phyloP scores from a whole-genome alignment of 768 basidiomycete species.

The Suillus sp. region DNA sequence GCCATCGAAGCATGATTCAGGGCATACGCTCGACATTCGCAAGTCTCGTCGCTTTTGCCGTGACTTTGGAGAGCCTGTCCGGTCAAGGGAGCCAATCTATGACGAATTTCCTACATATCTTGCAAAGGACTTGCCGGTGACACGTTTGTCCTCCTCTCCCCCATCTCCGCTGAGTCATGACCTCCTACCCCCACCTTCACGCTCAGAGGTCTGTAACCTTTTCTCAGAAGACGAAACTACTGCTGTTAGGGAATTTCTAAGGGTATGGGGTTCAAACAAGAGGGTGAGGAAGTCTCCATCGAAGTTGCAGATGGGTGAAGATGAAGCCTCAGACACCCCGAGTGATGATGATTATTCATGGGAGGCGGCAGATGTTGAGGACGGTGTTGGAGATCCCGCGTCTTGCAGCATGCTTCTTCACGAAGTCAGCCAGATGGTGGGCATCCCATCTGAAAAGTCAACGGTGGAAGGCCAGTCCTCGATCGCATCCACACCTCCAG shows the following conservation, averaged over 20 bases:
- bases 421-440: conserved; percentile 36
- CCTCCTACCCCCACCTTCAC: conserved; percentile 10
- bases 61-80: conserved; percentile 8
- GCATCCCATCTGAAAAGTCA: conserved; percentile 17
- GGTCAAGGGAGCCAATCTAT: background rate
- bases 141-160: background rate
- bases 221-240: conserved; percentile 19
- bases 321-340: conserved; percentile 1
- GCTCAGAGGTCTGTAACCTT: background rate
- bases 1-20: background rate
- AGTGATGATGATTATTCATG: conserved; percentile 19
- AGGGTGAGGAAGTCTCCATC: conserved; percentile 16
- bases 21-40: background rate
- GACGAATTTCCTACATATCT: background rate
- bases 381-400: conserved; percentile 17
- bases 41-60: conserved; percentile 18
- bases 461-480: background rate
- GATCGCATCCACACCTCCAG: conserved; percentile 3
- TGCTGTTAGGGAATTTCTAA: conserved; percentile 21
- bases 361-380: conserved; percentile 15
- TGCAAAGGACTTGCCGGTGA: conserved; percentile 1
- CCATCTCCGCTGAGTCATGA: background rate
- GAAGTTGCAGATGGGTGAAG: conserved; percentile 10
- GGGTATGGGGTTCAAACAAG: conserved; percentile 18
- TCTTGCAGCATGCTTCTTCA: conserved; percentile 33